Conservation (phyloP, 2,329 filamentous ascomycete species). For the Samsoniella hepiali region DNA sequence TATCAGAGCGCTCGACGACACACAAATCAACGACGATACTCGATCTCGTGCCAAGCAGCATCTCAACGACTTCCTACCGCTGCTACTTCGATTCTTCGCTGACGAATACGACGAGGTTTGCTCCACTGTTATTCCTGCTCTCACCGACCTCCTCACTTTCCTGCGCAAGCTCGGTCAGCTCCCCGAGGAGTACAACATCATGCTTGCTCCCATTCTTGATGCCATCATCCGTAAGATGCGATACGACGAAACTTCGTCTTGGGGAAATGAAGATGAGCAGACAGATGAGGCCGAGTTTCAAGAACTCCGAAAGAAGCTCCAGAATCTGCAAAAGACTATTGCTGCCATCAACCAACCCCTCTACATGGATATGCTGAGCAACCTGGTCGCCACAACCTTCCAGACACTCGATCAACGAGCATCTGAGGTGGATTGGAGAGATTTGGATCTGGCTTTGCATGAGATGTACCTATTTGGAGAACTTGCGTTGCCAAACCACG, state of each 20-base stretch:
- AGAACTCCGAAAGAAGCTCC: conserved; percentile 84
- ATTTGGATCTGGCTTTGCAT: conserved; percentile 87
- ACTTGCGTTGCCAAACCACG: conserved; percentile 82
- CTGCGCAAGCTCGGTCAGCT: conserved; percentile 76
- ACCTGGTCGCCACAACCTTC: conserved; percentile 84
- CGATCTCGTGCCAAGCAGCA: conserved; percentile 75
- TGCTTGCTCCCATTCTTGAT: conserved; percentile 84
- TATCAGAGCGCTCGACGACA: conserved; percentile 77
- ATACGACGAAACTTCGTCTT: conserved; percentile 90
- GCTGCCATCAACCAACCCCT: conserved; percentile 83
- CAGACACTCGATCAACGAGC: conserved; percentile 72
- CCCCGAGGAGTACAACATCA: conserved; percentile 71
- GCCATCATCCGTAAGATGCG: conserved; percentile 95
- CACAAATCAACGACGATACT: conserved; percentile 57
- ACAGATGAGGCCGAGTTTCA: conserved; percentile 97
- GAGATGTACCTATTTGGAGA: conserved; percentile 97
- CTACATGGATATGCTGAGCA: conserved; percentile 85
- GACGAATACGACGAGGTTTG: conserved; percentile 99
- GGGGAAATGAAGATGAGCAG: conserved; percentile 91
- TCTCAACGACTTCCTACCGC: conserved; percentile 78
- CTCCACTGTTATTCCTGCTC: conserved; percentile 87
- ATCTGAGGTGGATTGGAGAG: conserved; percentile 83
- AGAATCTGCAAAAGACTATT: conserved; percentile 88
- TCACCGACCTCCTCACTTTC: conserved; percentile 89
- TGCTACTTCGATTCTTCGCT: conserved; percentile 88